Percentiles rank a stretch among this genome's conserved stretches.
Evolutionary conservation across 2,329 filamentous ascomycete species (phyloP).

Genomic region (Botrytis cinerea): DNA sequence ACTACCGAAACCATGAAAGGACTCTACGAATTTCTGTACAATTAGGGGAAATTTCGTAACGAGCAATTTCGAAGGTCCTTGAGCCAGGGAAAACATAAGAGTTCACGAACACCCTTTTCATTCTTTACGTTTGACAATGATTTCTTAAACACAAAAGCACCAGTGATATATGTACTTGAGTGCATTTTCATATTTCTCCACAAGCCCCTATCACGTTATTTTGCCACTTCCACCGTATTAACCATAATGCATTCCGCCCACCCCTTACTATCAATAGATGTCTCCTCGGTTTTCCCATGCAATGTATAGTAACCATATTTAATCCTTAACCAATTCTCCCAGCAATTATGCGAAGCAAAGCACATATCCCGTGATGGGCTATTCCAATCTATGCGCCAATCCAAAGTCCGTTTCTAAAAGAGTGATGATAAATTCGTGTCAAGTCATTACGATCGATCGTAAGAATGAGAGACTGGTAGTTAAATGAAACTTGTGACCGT

Average conservation of each 20-base stretch:
- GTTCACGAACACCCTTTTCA: background rate
- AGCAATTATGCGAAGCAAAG: slow-evolving; percentile 21
- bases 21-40: background rate
- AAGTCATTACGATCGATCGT: slow-evolving; percentile 26
- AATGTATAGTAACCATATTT: background rate
- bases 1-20: background rate
- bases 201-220: background rate
- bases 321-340: background rate
- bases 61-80: background rate
- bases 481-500: slow-evolving; percentile 22
- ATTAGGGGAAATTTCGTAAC: background rate
- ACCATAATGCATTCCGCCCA: background rate
- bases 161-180: background rate
- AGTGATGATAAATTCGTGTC: slow-evolving; percentile 21
- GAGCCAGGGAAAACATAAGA: background rate
- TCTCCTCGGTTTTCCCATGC: background rate
- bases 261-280: background rate
- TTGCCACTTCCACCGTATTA: slow-evolving; percentile 9
- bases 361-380: slow-evolving; percentile 12
- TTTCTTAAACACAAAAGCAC: background rate
- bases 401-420: slow-evolving; percentile 20
- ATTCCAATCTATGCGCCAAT: slow-evolving; percentile 25
- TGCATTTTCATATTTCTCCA: background rate
- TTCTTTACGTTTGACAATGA: background rate
- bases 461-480: slow-evolving; percentile 25